phyloP scores from a whole-genome alignment of 148 eudicot genomes.

The Camellia granthamiana region DNA sequence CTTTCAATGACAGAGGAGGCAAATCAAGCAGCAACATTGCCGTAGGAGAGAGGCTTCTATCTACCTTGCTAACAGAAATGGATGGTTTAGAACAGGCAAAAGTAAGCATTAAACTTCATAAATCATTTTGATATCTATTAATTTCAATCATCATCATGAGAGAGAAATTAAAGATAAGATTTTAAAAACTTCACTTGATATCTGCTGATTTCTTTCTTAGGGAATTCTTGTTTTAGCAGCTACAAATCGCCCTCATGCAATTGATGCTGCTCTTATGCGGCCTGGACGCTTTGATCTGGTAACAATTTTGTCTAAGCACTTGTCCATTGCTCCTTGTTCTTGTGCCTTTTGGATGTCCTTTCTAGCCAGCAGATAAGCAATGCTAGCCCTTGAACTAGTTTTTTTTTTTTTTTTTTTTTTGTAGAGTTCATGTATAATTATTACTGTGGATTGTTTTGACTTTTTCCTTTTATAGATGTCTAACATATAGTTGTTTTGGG shows the following conservation, averaged over 20 bases:
- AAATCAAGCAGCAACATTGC: too few species aligned
- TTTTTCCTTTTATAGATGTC: neutral
- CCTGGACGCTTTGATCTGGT: slow-evolving; percentile 88
- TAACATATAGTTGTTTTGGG: neutral
- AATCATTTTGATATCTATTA: neutral
- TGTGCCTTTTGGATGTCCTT: neutral
- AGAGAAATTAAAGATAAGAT: neutral
- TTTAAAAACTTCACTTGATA: too few species aligned
- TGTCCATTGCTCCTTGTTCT: neutral
- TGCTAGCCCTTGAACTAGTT: neutral
- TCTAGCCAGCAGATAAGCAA: neutral
- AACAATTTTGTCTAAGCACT: too few species aligned
- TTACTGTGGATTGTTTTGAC: neutral
- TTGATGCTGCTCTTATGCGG: slow-evolving; percentile 95
- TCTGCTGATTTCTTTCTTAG: slow-evolving; percentile 33
- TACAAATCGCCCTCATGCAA: slow-evolving; percentile 88
- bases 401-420: neutral
- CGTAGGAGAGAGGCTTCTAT: too few species aligned
- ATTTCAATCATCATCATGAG: neutral
- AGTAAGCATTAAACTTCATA: slow-evolving; percentile 36
- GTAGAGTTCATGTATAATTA: neutral
- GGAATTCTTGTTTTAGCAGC: slow-evolving; percentile 98
- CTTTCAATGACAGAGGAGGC: too few species aligned
- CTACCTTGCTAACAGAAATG: too few species aligned
- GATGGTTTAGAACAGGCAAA: slow-evolving; percentile 55